Conservation (phyloP, 208 protist species). For the Trypanosoma lewisi region DNA sequence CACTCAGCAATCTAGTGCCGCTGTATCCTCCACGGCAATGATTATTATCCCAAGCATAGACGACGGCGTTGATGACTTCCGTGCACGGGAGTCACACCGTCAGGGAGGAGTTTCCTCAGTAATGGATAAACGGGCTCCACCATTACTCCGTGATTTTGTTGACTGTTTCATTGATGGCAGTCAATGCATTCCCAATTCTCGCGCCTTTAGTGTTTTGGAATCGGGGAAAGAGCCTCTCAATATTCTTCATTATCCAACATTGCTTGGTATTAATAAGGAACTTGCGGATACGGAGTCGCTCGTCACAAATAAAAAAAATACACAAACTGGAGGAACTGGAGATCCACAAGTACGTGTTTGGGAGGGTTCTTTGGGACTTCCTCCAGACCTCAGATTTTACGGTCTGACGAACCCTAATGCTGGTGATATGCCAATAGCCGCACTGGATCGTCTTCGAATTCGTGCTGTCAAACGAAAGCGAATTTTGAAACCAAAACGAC, state of each 20-base stretch:
- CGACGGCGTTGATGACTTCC: slow-evolving; percentile 24
- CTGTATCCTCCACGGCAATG: background rate
- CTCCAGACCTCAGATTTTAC: slow-evolving; percentile 38
- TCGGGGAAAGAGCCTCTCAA: slow-evolving; percentile 56
- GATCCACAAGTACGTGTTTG: slow-evolving; percentile 8
- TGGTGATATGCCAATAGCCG: slow-evolving; percentile 16
- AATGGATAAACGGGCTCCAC: slow-evolving; percentile 35
- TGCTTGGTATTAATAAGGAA: slow-evolving; percentile 28
- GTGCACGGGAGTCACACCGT: slow-evolving; percentile 7
- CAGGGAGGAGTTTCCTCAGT: slow-evolving; percentile 9
- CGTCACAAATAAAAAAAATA: background rate
- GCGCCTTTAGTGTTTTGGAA: slow-evolving; percentile 16
- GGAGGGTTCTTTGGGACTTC: slow-evolving; percentile 33
- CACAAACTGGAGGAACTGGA: background rate
- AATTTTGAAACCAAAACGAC: slow-evolving; percentile 51
- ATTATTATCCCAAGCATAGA: slow-evolving; percentile 72
- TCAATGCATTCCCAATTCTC: slow-evolving; percentile 9
- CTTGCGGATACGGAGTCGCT: background rate
- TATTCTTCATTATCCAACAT: slow-evolving; percentile 65
- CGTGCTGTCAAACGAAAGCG: slow-evolving; percentile 37
- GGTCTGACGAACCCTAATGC: slow-evolving; percentile 13
- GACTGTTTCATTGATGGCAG: slow-evolving; percentile 50
- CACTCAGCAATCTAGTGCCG: slow-evolving; percentile 27
- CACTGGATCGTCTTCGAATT: slow-evolving; percentile 39
- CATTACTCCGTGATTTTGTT: slow-evolving; percentile 48